Percentiles rank a stretch among this genome's conserved stretches.
These are phyloP conservation scores for Vitellaria paradoxa DNA, from an alignment of 179 eudicot genomes.

Conservation along the genomic window DNA sequence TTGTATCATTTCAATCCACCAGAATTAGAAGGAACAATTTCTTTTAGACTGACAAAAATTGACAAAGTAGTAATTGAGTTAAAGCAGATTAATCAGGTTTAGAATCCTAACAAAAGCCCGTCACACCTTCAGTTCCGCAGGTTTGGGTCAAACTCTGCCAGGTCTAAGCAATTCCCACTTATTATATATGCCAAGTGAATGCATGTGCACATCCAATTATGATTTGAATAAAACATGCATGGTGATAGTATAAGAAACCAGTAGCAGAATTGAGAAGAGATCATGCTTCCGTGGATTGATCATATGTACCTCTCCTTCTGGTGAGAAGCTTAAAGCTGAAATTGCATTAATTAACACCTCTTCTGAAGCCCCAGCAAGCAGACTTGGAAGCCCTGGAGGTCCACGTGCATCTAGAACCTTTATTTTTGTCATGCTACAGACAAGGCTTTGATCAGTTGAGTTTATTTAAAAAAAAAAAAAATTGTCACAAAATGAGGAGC, in stretches of 20 bases:
- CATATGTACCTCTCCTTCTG: constrained; percentile 89
- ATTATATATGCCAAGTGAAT: not conserved
- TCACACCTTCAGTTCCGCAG: not conserved
- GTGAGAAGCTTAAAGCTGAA: constrained; percentile 88
- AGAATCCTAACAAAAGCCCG: not conserved
- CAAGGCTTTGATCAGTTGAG: not conserved
- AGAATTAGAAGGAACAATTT: constrained; percentile 1
- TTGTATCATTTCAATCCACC: not conserved
- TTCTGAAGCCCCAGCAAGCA: constrained; percentile 70
- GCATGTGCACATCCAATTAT: constrained; percentile 4
- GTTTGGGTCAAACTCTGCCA: constrained; percentile 3
- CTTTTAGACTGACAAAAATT: not conserved
- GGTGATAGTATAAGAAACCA: constrained; percentile 10
- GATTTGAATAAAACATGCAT: constrained; percentile 5
- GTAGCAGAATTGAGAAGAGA: constrained; percentile 1
- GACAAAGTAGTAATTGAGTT: not conserved
- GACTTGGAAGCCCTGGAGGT: constrained; percentile 86
- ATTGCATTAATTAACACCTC: constrained; percentile 50
- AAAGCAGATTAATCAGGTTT: constrained; percentile 3
- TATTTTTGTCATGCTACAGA: constrained; percentile 61
- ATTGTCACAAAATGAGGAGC: not conserved
- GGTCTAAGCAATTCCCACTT: not conserved
- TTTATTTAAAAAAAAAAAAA: not conserved
- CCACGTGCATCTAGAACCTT: constrained; percentile 98
- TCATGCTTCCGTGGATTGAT: not conserved